A percentile compares a stretch with the other conserved stretches of the same genome.
Conservation (phyloP, 805 yeast genomes). For the Saturnispora ahearnii region DNA sequence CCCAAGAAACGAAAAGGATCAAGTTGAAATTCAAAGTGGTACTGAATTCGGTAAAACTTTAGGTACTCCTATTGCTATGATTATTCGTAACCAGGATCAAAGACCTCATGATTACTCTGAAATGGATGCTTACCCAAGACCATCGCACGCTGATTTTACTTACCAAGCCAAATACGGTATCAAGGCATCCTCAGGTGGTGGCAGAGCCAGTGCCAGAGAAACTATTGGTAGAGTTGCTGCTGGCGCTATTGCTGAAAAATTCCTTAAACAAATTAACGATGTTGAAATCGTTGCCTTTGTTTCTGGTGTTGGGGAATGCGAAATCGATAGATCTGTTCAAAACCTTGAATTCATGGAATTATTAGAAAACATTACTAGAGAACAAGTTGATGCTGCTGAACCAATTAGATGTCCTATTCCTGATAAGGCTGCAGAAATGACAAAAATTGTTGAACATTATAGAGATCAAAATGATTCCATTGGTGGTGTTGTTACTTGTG, state of each 20-base stretch:
- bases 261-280: conserved; percentile 60
- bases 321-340: conserved; percentile 66
- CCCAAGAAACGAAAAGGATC: conserved; percentile 93
- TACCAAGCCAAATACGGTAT: conserved; percentile 84
- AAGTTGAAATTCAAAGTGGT: conserved; percentile 89
- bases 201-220: conserved; percentile 94
- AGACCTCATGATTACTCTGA: conserved; percentile 94
- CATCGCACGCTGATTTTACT: conserved; percentile 96
- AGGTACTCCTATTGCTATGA: conserved; percentile 94
- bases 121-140: conserved; percentile 93
- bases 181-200: conserved; percentile 95
- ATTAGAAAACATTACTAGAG: conserved; percentile 74
- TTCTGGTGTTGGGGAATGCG: conserved; percentile 76
- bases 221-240: conserved; percentile 99
- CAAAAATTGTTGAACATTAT: conserved; percentile 74
- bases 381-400: conserved; percentile 75
- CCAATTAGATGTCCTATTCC: conserved; percentile 93
- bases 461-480: conserved; percentile 86
- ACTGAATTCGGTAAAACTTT: conserved; percentile 83
- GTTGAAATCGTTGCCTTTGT: conserved; percentile 97
- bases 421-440: conserved; percentile 65
- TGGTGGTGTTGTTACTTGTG: conserved; percentile 98
- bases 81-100: conserved; percentile 90
- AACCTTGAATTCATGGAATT: conserved; percentile 56
- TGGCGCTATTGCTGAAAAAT: conserved; percentile 96